These are phyloP conservation scores for Rutidosis leptorrhynchoides DNA, from an alignment of 129 eudicot genomes.

Conservation along the genomic window DNA sequence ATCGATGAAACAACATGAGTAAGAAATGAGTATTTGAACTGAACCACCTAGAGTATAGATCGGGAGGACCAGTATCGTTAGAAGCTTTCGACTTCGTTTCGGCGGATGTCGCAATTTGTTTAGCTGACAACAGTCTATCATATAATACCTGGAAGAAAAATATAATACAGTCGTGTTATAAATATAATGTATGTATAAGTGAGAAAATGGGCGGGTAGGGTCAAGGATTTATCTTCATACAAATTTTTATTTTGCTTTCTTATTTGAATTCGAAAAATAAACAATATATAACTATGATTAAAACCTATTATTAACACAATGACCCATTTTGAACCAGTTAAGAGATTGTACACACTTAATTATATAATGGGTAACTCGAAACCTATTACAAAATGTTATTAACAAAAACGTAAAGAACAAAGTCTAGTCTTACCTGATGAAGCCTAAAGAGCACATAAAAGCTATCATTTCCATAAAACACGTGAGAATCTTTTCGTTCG, in stretches of 20 bases:
- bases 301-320: background rate
- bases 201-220: background rate
- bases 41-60: constrained; percentile 71
- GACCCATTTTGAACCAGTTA: background rate
- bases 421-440: constrained; percentile 65
- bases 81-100: constrained; percentile 60
- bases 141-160: constrained; percentile 50
- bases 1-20: background rate
- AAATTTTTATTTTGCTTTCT: background rate
- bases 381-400: background rate
- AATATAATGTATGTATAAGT: background rate
- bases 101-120: constrained; percentile 48
- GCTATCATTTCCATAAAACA: constrained; percentile 85
- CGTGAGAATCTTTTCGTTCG: constrained; percentile 43
- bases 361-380: background rate
- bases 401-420: background rate
- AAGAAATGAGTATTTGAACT: constrained; percentile 9
- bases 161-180: constrained; percentile 16
- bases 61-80: constrained; percentile 55
- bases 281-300: background rate
- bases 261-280: background rate
- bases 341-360: background rate
- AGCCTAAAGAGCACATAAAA: constrained; percentile 85
- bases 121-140: constrained; percentile 77
- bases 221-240: background rate